Base-by-base conservation (phyloP, 192 early-diverging fungal genomes). In the Ambispora gerdemannii region DNA sequence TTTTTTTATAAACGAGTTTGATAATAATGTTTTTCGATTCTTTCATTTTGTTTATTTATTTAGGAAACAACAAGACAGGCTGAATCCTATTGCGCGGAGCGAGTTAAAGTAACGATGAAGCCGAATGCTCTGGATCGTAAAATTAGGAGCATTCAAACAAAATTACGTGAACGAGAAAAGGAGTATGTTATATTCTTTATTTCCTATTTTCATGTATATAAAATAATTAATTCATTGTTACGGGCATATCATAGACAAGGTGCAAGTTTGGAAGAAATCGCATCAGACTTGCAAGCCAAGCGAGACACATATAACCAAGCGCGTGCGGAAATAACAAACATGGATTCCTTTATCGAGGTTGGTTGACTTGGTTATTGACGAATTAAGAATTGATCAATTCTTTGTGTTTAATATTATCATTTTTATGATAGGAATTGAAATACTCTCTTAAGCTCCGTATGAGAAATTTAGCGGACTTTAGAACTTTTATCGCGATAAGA, bases 401-500 rank as follows among this genome's bases (percentile, higher is more conserved):
- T 11, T 38, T 13, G 51, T 63, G 34, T 27, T 15, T 27, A 7
- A 17, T 47, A 24, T 28, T 24, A 20, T 43, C 70, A 27, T 51
- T 72, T 33, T 25, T 27, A 15, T 67, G 19, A 6, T 49, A 85
- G 72, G 72, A 74, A 11, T 79, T 95, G 30, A 79, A 80, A 28
- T 52, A 73, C 7, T 77, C 91, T 6, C 77, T 93, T 20, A 61
- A 83, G 3, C 51, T 74, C 17, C 90, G 95, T 32, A 67, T 87
- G 59, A 61, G 70, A 2, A 81, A 80, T 36, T 95, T 88, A 89
- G 75, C 77, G 3, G 70, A 81, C 22, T 93, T 97, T 80, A 82
- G 86, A 17, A 77, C 76, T n/a, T 88, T 78, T 69, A 94, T 98
- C 67, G 75, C 92, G 2, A 53, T 89, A 20, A 81, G 89, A 61